These are phyloP conservation scores for Fusarium algeriense DNA, from an alignment of 2,329 filamentous ascomycete genomes.

Conservation along the genomic window DNA sequence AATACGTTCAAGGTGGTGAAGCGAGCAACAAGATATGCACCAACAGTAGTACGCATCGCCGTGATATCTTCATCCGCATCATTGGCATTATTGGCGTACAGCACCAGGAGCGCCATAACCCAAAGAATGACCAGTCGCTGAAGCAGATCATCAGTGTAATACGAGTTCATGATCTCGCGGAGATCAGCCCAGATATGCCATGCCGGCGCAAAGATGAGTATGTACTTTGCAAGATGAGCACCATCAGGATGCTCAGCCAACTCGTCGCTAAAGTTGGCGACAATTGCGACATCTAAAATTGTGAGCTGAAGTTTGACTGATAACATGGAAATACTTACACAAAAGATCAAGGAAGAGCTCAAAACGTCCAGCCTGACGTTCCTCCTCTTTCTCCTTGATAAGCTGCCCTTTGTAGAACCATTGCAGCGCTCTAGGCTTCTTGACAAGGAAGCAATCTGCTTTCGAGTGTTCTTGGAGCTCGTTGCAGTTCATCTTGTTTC, in stretches of 20 bases:
- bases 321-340: slow-evolving; percentile 47
- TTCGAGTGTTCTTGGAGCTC: slow-evolving; percentile 51
- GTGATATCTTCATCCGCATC: slow-evolving; percentile 57
- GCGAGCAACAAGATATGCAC: slow-evolving; percentile 61
- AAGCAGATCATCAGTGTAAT: slow-evolving; percentile 63
- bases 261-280: slow-evolving; percentile 64
- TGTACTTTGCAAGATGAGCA: slow-evolving; percentile 59
- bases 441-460: slow-evolving; percentile 52
- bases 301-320: background rate
- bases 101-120: slow-evolving; percentile 62
- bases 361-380: slow-evolving; percentile 60
- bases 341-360: slow-evolving; percentile 64
- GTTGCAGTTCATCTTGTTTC: slow-evolving; percentile 53
- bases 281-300: slow-evolving; percentile 56
- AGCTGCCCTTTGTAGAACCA: slow-evolving; percentile 60
- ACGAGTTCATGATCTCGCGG: slow-evolving; percentile 65
- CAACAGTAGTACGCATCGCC: slow-evolving; percentile 60
- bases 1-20: slow-evolving; percentile 57
- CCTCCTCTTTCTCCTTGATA: slow-evolving; percentile 57
- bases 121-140: slow-evolving; percentile 63
- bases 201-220: slow-evolving; percentile 61
- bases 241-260: slow-evolving; percentile 60
- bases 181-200: slow-evolving; percentile 65
- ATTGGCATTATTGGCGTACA: slow-evolving; percentile 62
- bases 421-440: slow-evolving; percentile 56